Evolutionary conservation across 192 early-diverging fungal genomes (phyloP).

Genomic region (Entomortierella chlamydospora): DNA sequence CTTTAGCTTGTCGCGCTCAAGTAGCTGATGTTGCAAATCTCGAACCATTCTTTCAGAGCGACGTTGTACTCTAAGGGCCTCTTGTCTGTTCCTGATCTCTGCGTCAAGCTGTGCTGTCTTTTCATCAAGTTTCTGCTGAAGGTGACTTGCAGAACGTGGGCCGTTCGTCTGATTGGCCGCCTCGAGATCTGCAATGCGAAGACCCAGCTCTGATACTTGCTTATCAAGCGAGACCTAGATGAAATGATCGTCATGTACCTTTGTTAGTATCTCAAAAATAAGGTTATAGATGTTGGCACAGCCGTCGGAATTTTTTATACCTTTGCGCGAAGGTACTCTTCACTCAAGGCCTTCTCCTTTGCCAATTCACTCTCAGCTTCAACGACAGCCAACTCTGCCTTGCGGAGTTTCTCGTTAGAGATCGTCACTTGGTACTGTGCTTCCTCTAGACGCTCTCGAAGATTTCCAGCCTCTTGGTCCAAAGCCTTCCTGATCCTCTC

Average conservation of each 20-base stretch:
- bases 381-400: slow-evolving; percentile 72
- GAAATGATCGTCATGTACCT: not conserved
- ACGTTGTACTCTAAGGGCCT: slow-evolving; percentile 66
- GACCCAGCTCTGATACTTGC: slow-evolving; percentile 82
- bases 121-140: slow-evolving; percentile 73
- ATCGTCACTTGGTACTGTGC: slow-evolving; percentile 72
- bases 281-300: too few relatives aligned
- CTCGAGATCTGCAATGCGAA: slow-evolving; percentile 83
- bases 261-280: not conserved
- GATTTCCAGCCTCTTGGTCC: slow-evolving; percentile 78
- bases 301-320: slow-evolving; percentile 4
- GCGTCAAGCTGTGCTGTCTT: slow-evolving; percentile 66
- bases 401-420: slow-evolving; percentile 74
- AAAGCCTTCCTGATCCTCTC: slow-evolving; percentile 75
- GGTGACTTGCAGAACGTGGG: slow-evolving; percentile 63
- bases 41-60: slow-evolving; percentile 83
- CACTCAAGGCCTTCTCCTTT: slow-evolving; percentile 69
- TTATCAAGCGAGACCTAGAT: slow-evolving; percentile 78
- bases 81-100: slow-evolving; percentile 74
- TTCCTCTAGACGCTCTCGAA: slow-evolving; percentile 81
- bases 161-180: slow-evolving; percentile 69
- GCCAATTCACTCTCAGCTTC: slow-evolving; percentile 78
- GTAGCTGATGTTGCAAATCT: slow-evolving; percentile 88
- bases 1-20: slow-evolving; percentile 83
- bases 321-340: slow-evolving; percentile 63